Base-by-base conservation (phyloP, 2,329 filamentous ascomycete species). In the Penicillium brevicompactum region DNA sequence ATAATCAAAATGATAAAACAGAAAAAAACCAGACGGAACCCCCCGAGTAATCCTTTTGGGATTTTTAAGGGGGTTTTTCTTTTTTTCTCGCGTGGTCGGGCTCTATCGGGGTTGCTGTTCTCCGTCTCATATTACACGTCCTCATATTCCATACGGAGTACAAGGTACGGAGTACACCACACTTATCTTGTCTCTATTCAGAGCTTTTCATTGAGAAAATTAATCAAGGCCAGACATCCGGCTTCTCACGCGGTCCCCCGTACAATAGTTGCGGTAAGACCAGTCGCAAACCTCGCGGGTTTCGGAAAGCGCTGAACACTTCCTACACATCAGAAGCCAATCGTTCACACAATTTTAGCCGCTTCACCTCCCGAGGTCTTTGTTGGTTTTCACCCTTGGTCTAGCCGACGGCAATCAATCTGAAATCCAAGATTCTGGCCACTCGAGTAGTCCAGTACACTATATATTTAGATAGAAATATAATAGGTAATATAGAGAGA, bases 31-130 rank as follows among this genome's bases (percentile, higher is more conserved):
- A 49, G 47, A 54, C 65, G 66, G 68, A 70, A 68, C 62, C 59
- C 64, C 68, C 67, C 64, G 66, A 68, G 63, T 52, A 59, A 27
- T 27, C 24, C 24, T 57, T 59, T 56, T 56, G 13, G 37, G 7
- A 30, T 38, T 46, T 31, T 10, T 10, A 4, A n/a, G 16, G 38
- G 21, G 8, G 5, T 46, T 37, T 59, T 59, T 53, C 56, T 50
- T 27, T n/a, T 46, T 48, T 55, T 54, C 55, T 63, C 59, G 57
- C 61, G 59, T 63, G 61, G 61, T 57, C 53, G 47, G 61, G 61
- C 60, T 63, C 62, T 54, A 64, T 64, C 55, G 46, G 60, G 50
- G 22, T 45, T 38, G 10, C 38, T 51, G 32, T 42, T 46, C 45
- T 40, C 11, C 34, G 34, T n/a, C 34, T 37, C 34, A 37, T 37